A percentile compares a stretch with the other conserved stretches of the same genome.
Evolutionary conservation across 2,329 filamentous ascomycete species (phyloP).

Genomic region (Aspergillus ochraceoroseus): DNA sequence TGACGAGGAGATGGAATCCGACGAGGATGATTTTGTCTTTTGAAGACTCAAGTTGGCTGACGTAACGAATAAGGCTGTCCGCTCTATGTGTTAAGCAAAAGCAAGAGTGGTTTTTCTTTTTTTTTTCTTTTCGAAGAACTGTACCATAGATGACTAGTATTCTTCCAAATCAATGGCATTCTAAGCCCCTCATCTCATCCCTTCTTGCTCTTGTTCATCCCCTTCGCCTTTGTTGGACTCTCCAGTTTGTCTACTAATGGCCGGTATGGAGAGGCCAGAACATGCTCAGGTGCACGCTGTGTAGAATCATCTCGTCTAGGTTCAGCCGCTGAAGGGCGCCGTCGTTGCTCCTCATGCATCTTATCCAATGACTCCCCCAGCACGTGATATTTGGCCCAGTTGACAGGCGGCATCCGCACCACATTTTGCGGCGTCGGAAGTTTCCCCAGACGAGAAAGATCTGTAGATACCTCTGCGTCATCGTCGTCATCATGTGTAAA

Average conservation of each 20-base stretch:
- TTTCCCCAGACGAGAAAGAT: conserved; percentile 49
- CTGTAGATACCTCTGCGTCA: conserved; percentile 26
- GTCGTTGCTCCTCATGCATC: conserved; percentile 73
- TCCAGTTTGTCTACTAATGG: conserved; percentile 53
- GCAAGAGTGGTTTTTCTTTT: too few relatives aligned
- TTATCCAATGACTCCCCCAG: conserved; percentile 78
- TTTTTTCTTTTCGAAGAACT: background rate
- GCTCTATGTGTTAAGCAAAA: too few relatives aligned
- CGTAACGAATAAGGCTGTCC: too few relatives aligned
- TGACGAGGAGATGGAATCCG: too few relatives aligned
- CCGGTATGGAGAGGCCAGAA: conserved; percentile 56
- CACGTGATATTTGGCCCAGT: conserved; percentile 93
- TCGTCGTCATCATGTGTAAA: conserved; percentile 38
- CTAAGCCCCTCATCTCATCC: conserved; percentile 16
- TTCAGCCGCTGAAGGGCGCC: conserved; percentile 52
- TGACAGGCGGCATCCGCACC: conserved; percentile 80
- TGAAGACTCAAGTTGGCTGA: too few relatives aligned
- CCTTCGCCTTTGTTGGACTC: conserved; percentile 30
- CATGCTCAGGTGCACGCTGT: conserved; percentile 46
- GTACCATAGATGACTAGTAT: conserved; percentile 11
- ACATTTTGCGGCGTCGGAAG: conserved; percentile 77
- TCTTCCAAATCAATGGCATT: conserved; percentile 6
- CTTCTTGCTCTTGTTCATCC: conserved; percentile 34
- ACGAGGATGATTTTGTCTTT: too few relatives aligned
- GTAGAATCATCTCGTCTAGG: conserved; percentile 33